Evolutionary conservation across 192 early-diverging fungal genomes (phyloP), one percentile per base, ranked within the genome.

Genomic region (Coemansia sp.): DNA sequence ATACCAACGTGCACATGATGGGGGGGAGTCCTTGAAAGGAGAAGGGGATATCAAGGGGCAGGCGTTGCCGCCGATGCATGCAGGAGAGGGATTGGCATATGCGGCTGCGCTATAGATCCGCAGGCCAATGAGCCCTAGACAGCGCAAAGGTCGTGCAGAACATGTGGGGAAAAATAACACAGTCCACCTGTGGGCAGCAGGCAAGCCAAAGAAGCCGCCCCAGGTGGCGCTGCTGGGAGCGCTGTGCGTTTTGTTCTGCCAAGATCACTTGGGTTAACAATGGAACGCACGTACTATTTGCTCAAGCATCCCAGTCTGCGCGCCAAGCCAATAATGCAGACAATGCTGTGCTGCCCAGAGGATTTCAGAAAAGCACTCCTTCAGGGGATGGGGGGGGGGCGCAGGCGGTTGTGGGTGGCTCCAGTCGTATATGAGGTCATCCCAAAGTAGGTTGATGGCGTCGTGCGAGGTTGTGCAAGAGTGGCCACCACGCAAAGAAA

Each of bases 81-180:
- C 47, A 62, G 31, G 31, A 31, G 49, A 21, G 30, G 19, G 60
- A 62, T 62, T 62, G 28, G 49, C 60, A 30, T 12, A 14, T 55
- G 62, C 62, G 53, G 21, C 27, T n/a, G 30, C 16, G 41, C 9
- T 47, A 26, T 53, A 27, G 54, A 56, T 49, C 32, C 24, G 5
- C 28, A 50, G 53, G 62, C 62, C 62, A 64, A 64, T 64, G 41
- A 53, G 38, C 53, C 26, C 54, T 7, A 21, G 54, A 30, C 54
- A 55, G 54, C 54, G 10, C 16, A 31, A 5, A 31, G 54, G 18
- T 16, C 54, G 30, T 28, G 50, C 50, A 52, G 21, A 22, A 41
- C 23, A 31, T 22, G 44, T 14, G 44, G n/a, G 14, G 57, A 49
- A 49, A 27, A 24, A 59, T 28, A 25, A 25, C 21, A 27, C 26